Conservation (phyloP, 257 asterid species). For the Solanum lycopersicoides region DNA sequence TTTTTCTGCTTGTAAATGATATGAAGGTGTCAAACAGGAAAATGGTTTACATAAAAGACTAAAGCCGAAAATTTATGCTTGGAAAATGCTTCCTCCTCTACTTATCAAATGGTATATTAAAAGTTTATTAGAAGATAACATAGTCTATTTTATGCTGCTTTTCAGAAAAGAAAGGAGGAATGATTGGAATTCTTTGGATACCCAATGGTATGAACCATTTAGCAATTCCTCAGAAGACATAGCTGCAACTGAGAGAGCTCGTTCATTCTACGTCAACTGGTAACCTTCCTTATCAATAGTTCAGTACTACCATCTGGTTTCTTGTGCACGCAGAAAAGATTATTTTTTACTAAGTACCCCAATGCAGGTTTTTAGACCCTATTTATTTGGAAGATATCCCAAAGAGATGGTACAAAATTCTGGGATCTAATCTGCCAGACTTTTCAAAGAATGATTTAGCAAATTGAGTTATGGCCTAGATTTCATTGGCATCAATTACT, state of each 20-base stretch:
- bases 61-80: not conserved
- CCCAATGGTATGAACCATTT: conserved; percentile 46
- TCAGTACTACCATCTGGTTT: not conserved
- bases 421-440: conserved; percentile 27
- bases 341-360: not conserved
- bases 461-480: conserved; percentile 19
- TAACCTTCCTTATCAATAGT: not conserved
- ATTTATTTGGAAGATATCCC: conserved; percentile 47
- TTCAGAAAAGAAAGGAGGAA: conserved; percentile 37
- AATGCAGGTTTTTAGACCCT: conserved; percentile 48
- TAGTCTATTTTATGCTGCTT: not conserved
- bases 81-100: not conserved
- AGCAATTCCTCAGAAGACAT: conserved; percentile 40
- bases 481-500: conserved; percentile 49
- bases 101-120: not conserved
- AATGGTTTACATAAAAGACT: not conserved
- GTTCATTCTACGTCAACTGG: conserved; percentile 46
- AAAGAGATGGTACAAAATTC: conserved; percentile 28
- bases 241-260: conserved; percentile 55
- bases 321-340: not conserved
- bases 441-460: conserved; percentile 18
- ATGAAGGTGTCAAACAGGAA: not conserved
- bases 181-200: conserved; percentile 42
- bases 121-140: not conserved
- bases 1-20: not conserved